Evolutionary conservation across 208 protist species (phyloP).

Genomic region (Leishmania guyanensis): DNA sequence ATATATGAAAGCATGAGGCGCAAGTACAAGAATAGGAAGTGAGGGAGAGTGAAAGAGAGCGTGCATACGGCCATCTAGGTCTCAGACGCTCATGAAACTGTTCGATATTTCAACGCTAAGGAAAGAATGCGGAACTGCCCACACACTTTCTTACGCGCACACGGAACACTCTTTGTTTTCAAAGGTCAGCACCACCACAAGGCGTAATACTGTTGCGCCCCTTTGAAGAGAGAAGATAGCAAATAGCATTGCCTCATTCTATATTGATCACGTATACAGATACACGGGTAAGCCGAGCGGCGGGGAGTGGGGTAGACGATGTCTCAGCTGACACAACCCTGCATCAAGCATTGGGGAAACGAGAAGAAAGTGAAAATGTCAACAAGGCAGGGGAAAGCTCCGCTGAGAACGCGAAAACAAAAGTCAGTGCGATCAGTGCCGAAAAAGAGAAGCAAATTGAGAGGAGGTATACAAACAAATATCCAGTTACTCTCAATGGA

Average conservation of each 20-base stretch:
- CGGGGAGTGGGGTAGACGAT: background rate
- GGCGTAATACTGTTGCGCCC: background rate
- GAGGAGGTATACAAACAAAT: background rate
- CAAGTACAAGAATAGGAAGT: background rate
- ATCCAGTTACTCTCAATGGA: background rate
- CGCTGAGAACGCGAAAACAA: background rate
- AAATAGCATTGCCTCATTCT: background rate
- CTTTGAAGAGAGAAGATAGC: background rate
- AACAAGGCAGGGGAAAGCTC: background rate
- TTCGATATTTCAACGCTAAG: background rate
- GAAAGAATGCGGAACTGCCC: background rate
- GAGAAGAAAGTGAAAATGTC: constrained; percentile 9
- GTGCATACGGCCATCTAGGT: background rate
- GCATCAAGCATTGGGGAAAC: constrained; percentile 3
- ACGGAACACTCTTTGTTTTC: background rate
- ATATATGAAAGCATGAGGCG: background rate
- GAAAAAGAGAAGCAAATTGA: background rate
- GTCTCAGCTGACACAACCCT: background rate
- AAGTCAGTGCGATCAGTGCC: background rate
- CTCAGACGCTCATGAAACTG: background rate
- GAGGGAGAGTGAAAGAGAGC: background rate
- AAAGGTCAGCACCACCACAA: background rate
- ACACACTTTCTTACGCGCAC: background rate
- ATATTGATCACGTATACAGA: background rate
- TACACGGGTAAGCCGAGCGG: background rate